Base-by-base conservation (phyloP, 2,329 filamentous ascomycete species). In the Fusarium verrucosum region DNA sequence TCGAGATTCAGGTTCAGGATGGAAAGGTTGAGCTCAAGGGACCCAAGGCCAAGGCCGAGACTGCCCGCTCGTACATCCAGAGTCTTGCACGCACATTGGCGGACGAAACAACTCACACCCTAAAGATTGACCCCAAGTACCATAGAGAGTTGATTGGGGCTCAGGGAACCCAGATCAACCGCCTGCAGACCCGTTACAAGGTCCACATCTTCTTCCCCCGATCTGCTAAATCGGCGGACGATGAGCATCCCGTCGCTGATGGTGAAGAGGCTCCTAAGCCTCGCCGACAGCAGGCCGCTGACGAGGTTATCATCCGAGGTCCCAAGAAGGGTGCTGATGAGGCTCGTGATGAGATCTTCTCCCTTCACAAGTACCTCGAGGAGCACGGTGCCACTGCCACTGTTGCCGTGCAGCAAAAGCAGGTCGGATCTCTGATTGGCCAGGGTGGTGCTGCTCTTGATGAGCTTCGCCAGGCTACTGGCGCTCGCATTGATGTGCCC, bases 21-120 rank as follows among this genome's bases (percentile, higher is more conserved):
- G 95, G 95, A 68, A 94, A 94, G 79, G 92, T 98, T 45, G 92
- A 97, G 78, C 87, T 99, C 70, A 97, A 96, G 82, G 95, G 96
- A 23, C 94, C 95, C 45, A 92, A 96, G 80, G 92, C 92, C 46
- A 98, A 98, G 83, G 92, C 94, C 2, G 93, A 97, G 76, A 87
- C 88, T 45, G 92, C 92, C 65, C 95, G 91, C 77, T 81, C 88
- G 35, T 89, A 97, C 73, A 97, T 99, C 69, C 82, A 89, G 64
- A 85, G 88, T 35, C 81, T 97, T 66, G 89, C 87, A 36, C 92
- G 91, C 76, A 91, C 91, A 75, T 86, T 96, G 71, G 93, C 96
- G 50, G 95, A 99, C 72, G 95, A 99, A 81, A 88, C 91, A 7
- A 96, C 90, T 2, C 89, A 96, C 76, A 82, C 87, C 13, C 83